These are phyloP conservation scores for Xylaria scruposa DNA, from an alignment of 495 filamentous ascomycete genomes.

Conservation along the genomic window DNA sequence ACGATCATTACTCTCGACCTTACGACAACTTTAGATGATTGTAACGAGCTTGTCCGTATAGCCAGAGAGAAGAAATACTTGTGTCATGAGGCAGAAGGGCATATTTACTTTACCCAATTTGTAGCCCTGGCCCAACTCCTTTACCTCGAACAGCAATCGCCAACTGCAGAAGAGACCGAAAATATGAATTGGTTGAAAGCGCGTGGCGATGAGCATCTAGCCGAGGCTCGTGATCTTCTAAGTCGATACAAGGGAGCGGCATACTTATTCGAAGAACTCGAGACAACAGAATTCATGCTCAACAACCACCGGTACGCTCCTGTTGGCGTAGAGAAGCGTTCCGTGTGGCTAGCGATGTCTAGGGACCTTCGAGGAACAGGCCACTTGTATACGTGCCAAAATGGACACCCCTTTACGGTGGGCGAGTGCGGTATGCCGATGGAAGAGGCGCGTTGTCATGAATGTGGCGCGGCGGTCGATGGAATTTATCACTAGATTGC, in stretches of 20 bases:
- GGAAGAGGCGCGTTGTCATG: constrained; percentile 65
- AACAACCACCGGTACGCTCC: background rate
- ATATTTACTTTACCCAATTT: constrained; percentile 9
- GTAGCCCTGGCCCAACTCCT: background rate
- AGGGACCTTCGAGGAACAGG: constrained; percentile 53
- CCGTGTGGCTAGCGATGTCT: background rate
- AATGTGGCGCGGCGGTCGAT: constrained; percentile 68
- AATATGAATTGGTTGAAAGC: background rate
- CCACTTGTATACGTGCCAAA: constrained; percentile 72
- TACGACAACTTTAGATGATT: background rate
- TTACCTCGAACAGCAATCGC: background rate
- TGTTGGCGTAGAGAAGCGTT: background rate
- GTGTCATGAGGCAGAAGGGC: background rate
- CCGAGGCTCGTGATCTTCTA: background rate
- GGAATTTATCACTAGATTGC: constrained; percentile 57
- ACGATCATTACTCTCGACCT: background rate
- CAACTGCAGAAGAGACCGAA: background rate
- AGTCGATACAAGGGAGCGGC: background rate
- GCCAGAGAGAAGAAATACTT: background rate
- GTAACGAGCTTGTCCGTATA: background rate
- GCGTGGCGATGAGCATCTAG: background rate
- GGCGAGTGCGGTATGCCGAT: constrained; percentile 77
- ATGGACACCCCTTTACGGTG: constrained; percentile 74
- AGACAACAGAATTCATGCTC: background rate
- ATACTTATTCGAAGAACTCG: background rate